phyloP scores from a whole-genome alignment of 176 grass and related monocot species.

The Aegilops umbellulata region DNA sequence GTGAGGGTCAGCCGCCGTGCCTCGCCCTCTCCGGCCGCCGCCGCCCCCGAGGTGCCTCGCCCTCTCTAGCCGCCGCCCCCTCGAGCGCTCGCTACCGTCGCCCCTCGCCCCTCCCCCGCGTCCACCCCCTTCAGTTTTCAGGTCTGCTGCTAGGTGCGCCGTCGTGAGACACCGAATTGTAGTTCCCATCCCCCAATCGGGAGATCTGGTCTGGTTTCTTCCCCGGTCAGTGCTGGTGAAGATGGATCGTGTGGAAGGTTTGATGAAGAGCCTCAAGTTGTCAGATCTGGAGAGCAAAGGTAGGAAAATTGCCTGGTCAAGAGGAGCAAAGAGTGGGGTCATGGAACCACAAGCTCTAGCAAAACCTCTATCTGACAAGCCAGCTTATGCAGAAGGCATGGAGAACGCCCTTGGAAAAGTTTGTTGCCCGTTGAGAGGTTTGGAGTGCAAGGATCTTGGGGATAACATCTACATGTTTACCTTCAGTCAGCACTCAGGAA shows the following conservation, averaged over 20 bases:
- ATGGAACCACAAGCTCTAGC: not conserved
- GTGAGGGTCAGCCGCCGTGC: too few relatives aligned
- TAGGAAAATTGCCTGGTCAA: not conserved
- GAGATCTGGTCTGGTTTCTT: too few relatives aligned
- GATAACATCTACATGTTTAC: not conserved
- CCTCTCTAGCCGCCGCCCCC: too few relatives aligned
- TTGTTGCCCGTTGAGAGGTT: not conserved
- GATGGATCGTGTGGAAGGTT: not conserved
- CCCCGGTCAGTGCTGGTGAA: too few relatives aligned
- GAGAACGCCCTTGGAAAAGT: not conserved
- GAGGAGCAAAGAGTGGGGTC: not conserved
- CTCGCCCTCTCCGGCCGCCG: too few relatives aligned
- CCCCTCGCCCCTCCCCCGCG: too few relatives aligned
- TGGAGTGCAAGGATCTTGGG: not conserved
- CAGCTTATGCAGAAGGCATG: not conserved
- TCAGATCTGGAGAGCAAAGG: not conserved
- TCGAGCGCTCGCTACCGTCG: too few relatives aligned
- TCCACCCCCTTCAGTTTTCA: not conserved
- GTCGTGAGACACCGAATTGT: not conserved
- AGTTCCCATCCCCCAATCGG: too few relatives aligned
- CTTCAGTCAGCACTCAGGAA: not conserved
- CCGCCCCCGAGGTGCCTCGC: too few relatives aligned
- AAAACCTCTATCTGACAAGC: not conserved
- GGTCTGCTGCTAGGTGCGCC: not conserved
- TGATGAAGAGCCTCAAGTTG: not conserved